A percentile compares a stretch with the other conserved stretches of the same genome.
Evolutionary conservation across 345 rosid genomes (phyloP).

Genomic region (Streptanthus diversifolius): DNA sequence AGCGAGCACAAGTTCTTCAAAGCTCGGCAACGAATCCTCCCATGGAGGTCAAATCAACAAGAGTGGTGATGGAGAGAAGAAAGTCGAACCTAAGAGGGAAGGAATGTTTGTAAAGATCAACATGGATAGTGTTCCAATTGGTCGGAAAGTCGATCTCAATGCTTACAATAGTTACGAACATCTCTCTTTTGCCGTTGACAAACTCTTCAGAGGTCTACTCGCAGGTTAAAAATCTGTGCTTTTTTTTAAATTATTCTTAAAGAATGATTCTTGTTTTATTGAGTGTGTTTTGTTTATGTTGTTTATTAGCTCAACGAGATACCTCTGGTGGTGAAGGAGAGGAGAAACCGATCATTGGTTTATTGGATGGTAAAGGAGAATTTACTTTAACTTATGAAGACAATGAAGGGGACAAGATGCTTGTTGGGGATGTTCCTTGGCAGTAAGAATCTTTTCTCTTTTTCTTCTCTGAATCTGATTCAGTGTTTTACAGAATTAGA

Average conservation of each 20-base stretch:
- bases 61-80: slow-evolving; percentile 37
- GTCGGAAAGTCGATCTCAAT: slow-evolving; percentile 90
- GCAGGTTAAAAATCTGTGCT: slow-evolving; percentile 49
- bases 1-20: slow-evolving; percentile 61
- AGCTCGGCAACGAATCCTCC: slow-evolving; percentile 47
- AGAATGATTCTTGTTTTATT: slow-evolving; percentile 2
- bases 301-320: slow-evolving; percentile 70
- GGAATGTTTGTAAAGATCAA: slow-evolving; percentile 89
- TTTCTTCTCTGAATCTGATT: slow-evolving; percentile 35
- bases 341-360: slow-evolving; percentile 63
- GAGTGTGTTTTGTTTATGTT: background rate
- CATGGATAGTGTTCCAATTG: slow-evolving; percentile 96
- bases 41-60: slow-evolving; percentile 36
- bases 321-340: slow-evolving; percentile 56
- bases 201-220: slow-evolving; percentile 89
- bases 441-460: slow-evolving; percentile 65
- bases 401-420: slow-evolving; percentile 99
- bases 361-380: slow-evolving; percentile 85
- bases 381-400: slow-evolving; percentile 96
- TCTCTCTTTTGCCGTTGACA: slow-evolving; percentile 83
- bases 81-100: slow-evolving; percentile 30
- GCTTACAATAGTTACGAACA: slow-evolving; percentile 77
- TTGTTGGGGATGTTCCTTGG: slow-evolving; percentile 99
- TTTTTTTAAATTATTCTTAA: background rate
- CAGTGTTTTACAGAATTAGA: slow-evolving; percentile 35